Evolutionary conservation across 192 early-diverging fungal species (phyloP), one percentile per base, ranked within the genome.

Genomic region (Spizellomyces punctatus): DNA sequence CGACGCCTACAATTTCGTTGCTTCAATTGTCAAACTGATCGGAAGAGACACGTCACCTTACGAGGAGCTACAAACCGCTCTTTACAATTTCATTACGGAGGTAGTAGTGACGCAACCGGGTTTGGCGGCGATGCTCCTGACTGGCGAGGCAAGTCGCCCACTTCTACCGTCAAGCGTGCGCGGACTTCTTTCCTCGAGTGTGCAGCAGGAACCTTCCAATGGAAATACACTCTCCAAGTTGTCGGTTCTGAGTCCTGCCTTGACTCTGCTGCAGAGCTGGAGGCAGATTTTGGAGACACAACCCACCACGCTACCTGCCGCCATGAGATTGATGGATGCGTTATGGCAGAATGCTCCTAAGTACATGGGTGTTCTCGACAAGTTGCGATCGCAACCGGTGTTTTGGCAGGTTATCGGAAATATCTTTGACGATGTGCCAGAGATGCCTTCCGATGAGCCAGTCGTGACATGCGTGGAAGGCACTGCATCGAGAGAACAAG

Each of bases 71-170:
- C 81, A 82, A 66, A 65, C 62, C n/a, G 42, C 78, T 5, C 61
- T 82, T 10, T 72, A 73, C 46, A 64, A 75, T 49, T 74, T 85
- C 44, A 72, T 79, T 14, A 59, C 75, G 14, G 63, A 73, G 4
- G 76, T 82, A 9, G 42, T 85, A 16, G 63, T 73, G 41, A 79
- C 77, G 19, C 84, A 85, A 58, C 79, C 82, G 21, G 84, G 84
- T 16, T 72, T 85, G 7, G 80, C 62, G 41, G 74, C 74, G 5
- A 49, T 85, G 63, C 75, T 85, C 46, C 57, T 85, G 55, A 77
- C 67, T 10, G 63, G 58, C 9, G 69, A 74, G 43, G 10, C 67
- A 12, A 50, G 41, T 3, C 57, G 64, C n/a, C 67, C 66, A 12
- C 27, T 49, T 22, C 7, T 64, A 10, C 63, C 61, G 12, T 21